Evolutionary conservation across 306 rosid genomes (phyloP), one percentile per base, ranked within the genome.

Genomic region (Trifolium dubium): DNA sequence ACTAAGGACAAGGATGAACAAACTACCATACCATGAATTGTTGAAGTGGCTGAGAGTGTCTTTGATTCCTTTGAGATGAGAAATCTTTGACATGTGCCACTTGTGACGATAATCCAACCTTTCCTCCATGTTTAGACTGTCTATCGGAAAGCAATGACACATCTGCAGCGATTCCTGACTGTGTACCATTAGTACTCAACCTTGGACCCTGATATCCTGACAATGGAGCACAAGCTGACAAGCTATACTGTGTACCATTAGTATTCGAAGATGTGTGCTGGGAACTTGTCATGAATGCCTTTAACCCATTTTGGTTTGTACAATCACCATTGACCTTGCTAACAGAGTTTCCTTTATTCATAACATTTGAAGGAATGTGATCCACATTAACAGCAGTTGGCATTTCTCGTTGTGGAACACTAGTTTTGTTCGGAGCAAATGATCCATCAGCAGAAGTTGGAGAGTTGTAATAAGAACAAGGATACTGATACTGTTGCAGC

Each of bases 401-500:
- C 28, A 82, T 72, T 59, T 80, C 83, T 44, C 71, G 72, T 59
- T 82, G 83, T 17, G 78, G 30, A 71, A 47, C 72, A 64, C 70
- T 31, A 37, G 14, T 40, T 66, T 74, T 71, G 68, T 80, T 82
- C 2, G 83, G 28, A 34, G 83, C 69, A 80, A 62, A 76, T 14
- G 78, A 34, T 9, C 17, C 80, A 37, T 74, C 81, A 66, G 65
- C 50, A 69, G 76, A 77, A 37, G 79, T 64, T 43, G 83, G 71
- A 62, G 83, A 35, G 75, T 83, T 79, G 61, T 80, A 83, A 62
- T 86, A 83, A 40, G 86, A 79, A 75, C 67, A 44, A 30, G 83
- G 85, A 66, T 86, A 86, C 46, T 83, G 87, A 34, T 86, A 86
- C 51, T 86, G 89, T 44, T 86, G 89, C 40, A 81, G 19, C 58